Evolutionary conservation across 2,329 filamentous ascomycete species (phyloP).

Genomic region (Ophiosphaerella korrae): DNA sequence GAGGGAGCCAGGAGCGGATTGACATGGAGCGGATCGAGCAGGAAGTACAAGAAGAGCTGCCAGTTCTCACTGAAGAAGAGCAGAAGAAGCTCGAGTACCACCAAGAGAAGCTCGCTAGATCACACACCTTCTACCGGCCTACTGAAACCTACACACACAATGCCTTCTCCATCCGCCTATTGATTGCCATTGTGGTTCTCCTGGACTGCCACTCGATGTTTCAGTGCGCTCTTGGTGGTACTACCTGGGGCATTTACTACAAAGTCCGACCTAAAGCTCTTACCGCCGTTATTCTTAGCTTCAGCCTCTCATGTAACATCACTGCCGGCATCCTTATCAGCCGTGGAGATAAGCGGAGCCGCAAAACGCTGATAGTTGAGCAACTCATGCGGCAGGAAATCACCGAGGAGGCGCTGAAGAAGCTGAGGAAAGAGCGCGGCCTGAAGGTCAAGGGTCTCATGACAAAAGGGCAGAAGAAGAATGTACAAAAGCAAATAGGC

Average conservation of each 20-base stretch:
- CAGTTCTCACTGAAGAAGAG: constrained; percentile 67
- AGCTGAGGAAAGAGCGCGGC: constrained; percentile 54
- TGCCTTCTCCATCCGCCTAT: constrained; percentile 75
- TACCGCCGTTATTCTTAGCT: constrained; percentile 82
- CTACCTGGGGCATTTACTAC: constrained; percentile 80
- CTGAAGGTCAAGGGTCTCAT: constrained; percentile 36
- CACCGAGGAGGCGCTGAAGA: constrained; percentile 67
- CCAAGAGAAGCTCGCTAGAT: constrained; percentile 77
- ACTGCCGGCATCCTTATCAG: constrained; percentile 76
- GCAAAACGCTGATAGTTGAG: constrained; percentile 85
- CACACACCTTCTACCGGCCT: constrained; percentile 87
- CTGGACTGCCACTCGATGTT: constrained; percentile 80
- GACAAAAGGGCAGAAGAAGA: constrained; percentile 30
- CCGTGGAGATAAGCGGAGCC: constrained; percentile 73
- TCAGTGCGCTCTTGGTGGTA: constrained; percentile 77
- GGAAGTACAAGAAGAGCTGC: constrained; percentile 34
- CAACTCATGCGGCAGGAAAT: constrained; percentile 76
- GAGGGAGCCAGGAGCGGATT: constrained; percentile 33
- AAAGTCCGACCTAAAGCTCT: constrained; percentile 70
- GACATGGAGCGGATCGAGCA: constrained; percentile 14
- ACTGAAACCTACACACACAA: constrained; percentile 84
- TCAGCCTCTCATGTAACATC: constrained; percentile 78
- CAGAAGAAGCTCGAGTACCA: constrained; percentile 75
- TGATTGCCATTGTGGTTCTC: constrained; percentile 75
- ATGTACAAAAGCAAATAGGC: constrained; percentile 23